Evolutionary conservation across 768 basidiomycete species (phyloP).

Genomic region (Tulasnella sp.): DNA sequence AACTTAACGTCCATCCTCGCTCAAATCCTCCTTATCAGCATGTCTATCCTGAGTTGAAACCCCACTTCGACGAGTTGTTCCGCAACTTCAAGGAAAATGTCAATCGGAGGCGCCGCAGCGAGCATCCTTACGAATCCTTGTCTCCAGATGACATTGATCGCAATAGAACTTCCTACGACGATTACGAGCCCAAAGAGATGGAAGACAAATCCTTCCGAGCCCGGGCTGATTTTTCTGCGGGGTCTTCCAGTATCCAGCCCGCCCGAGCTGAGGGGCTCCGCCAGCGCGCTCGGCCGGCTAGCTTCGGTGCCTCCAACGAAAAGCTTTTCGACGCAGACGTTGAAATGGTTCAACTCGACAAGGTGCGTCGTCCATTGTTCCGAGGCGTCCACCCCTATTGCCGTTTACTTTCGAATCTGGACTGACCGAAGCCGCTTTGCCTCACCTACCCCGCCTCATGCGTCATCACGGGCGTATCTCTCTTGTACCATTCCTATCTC

Average conservation of each 20-base stretch:
- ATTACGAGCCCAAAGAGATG: neutral
- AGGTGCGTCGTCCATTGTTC: neutral
- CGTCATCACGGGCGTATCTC: neutral
- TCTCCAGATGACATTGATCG: neutral
- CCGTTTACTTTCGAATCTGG: neutral
- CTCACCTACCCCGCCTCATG: neutral
- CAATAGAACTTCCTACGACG: neutral
- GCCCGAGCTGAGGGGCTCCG: neutral
- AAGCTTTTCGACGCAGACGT: neutral
- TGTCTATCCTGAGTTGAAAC: neutral
- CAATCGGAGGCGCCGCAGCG: neutral
- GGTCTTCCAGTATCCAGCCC: neutral
- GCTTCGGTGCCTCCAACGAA: neutral
- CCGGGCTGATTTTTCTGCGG: neutral
- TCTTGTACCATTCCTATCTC: neutral
- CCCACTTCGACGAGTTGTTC: neutral
- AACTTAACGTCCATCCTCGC: neutral
- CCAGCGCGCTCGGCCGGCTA: neutral
- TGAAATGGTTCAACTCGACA: constrained; percentile 1
- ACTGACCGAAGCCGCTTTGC: neutral
- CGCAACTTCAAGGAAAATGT: neutral
- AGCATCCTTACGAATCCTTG: neutral
- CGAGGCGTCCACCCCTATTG: neutral
- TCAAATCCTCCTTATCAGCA: neutral
- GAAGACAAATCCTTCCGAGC: neutral